phyloP scores from a whole-genome alignment of 805 yeast genomes.

The Saturnispora halmiae region DNA sequence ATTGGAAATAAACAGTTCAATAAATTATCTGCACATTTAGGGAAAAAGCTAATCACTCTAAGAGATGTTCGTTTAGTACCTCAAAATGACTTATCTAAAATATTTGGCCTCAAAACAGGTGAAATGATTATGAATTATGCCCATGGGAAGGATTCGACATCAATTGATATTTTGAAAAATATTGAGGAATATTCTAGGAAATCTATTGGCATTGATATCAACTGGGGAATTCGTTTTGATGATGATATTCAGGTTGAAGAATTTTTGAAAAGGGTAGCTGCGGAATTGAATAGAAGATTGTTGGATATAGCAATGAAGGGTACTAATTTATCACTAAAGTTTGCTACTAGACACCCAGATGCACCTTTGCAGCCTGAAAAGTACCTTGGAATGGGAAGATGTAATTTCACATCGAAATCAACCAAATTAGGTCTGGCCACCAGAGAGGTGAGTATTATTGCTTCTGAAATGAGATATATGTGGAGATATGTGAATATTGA shows the following conservation, averaged over 20 bases:
- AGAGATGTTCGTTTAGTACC: conserved; percentile 32
- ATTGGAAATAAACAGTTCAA: conserved; percentile 44
- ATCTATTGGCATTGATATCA: conserved; percentile 78
- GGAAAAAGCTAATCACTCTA: conserved; percentile 26
- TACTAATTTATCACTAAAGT: conserved; percentile 50
- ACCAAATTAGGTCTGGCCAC: conserved; percentile 54
- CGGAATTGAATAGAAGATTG: conserved; percentile 52
- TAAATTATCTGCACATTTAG: conserved; percentile 31
- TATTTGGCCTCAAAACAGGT: conserved; percentile 68
- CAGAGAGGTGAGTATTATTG: conserved; percentile 49
- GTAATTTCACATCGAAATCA: conserved; percentile 55
- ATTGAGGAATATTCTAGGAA: conserved; percentile 52
- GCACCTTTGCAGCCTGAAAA: conserved; percentile 76
- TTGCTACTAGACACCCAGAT: conserved; percentile 51
- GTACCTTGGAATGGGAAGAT: conserved; percentile 74
- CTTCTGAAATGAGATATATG: conserved; percentile 49
- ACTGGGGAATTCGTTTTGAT: conserved; percentile 81
- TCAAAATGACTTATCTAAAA: conserved; percentile 30
- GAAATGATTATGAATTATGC: conserved; percentile 48
- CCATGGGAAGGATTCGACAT: conserved; percentile 59
- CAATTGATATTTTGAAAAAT: conserved; percentile 41
- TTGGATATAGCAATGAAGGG: conserved; percentile 40
- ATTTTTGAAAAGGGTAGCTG: conserved; percentile 49
- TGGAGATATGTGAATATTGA: conserved; percentile 44
- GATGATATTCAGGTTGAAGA: conserved; percentile 49